Percentiles rank a stretch among this genome's conserved stretches.
Conservation (phyloP, 2,329 filamentous ascomycete genomes). For the Pseudogymnoascus sp. region DNA sequence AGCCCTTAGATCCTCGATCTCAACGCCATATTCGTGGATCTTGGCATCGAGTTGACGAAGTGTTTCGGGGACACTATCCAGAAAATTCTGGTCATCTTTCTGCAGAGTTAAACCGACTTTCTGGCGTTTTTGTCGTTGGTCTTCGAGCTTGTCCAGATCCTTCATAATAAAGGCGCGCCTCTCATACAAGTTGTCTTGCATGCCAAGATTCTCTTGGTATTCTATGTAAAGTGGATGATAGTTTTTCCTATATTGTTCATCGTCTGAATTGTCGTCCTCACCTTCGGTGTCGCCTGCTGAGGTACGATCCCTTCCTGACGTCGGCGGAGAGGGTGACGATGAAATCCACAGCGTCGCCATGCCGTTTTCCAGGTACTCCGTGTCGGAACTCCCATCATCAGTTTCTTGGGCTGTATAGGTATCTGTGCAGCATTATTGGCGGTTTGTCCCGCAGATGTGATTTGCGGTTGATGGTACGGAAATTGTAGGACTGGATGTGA, state of each 20-base stretch:
- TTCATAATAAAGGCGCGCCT: conserved; percentile 14
- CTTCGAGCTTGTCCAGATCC: conserved; percentile 15
- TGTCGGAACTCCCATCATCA: too few species aligned
- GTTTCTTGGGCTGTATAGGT: neutral
- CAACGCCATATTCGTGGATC: conserved; percentile 11
- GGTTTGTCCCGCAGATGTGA: neutral
- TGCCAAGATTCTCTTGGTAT: conserved; percentile 16
- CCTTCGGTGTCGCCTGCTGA: neutral
- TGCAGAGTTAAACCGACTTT: conserved; percentile 12
- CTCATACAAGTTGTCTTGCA: conserved; percentile 19
- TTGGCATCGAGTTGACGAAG: conserved; percentile 11
- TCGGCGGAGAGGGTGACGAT: neutral
- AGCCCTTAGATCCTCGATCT: conserved; percentile 12
- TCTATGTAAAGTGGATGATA: conserved; percentile 18
- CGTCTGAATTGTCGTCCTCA: neutral
- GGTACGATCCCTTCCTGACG: neutral
- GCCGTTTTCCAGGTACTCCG: conserved; percentile 10
- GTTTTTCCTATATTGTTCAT: neutral
- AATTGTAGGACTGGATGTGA: neutral
- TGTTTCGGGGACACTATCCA: conserved; percentile 14
- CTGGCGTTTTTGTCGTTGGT: conserved; percentile 9
- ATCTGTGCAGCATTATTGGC: neutral
- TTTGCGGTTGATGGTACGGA: neutral
- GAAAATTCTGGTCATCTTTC: conserved; percentile 17
- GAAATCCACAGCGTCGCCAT: neutral